Evolutionary conservation across 2,329 filamentous ascomycete genomes (phyloP), one percentile per base, ranked within the genome.

Genomic region (Aspergillus sp.): DNA sequence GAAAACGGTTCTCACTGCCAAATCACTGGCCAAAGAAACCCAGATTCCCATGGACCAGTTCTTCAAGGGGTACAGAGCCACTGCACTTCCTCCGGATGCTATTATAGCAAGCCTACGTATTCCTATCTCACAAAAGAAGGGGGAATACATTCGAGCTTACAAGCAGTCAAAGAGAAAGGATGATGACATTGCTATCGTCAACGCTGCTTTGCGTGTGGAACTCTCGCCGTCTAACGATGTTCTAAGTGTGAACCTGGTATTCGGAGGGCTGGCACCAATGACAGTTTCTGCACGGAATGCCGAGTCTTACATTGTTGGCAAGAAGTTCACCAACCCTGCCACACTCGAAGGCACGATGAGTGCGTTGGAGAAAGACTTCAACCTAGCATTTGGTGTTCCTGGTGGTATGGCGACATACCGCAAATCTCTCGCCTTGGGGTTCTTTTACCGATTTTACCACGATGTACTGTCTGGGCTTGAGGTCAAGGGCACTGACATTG

Each of bases 91-190:
- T 0, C 74, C 81, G 19, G 83, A 96, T 61, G 88, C 88, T 1
- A 81, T 97, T 50, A 91, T 98, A 47, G 83, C 89, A 1, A 85
- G 85, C 34, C 84, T 98, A 50, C 81, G 85, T n/a, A 88, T 98
- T 36, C 93, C 93, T 0, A 71, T 95, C 63, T 80, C 86, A 35
- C 85, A 90, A 1, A 77, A 82, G 42, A 86, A 85, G 57, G 85
- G 87, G 4, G 93, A 97, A 62, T 89, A 84, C 61, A 85, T 95
- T 63, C 81, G 86, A 36, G 85, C 91, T 1, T 30, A 96, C 69
- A 98, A 98, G 68, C 91, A 97, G 65, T 83, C 93, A 1, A 98
- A 98, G 73, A 76, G 93, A 53, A 97, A 97, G 62, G 93, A 98
- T 57, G 93, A 98, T 58, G 93, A 98, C 61, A 97, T 98, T 61